These are phyloP conservation scores for Batrachochytrium dendrobatidis DNA, from an alignment of 371 early-diverging fungal species.

Conservation along the genomic window DNA sequence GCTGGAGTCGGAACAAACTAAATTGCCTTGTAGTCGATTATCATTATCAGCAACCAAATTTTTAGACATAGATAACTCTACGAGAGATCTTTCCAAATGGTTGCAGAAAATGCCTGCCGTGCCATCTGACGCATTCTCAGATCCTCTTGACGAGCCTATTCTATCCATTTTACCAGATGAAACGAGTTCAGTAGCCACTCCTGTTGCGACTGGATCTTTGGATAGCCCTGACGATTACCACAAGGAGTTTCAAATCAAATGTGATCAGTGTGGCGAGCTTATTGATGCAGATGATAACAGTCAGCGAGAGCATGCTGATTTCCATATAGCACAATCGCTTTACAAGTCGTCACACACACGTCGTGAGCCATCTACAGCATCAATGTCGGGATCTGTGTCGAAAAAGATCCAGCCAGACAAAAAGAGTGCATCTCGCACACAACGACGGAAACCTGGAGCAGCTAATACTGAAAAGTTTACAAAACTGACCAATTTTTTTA, in stretches of 20 bases:
- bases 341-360: too few species aligned
- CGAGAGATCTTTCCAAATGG: neutral
- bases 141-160: neutral
- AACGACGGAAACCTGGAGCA: too few species aligned
- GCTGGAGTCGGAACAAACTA: neutral
- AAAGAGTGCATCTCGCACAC: too few species aligned
- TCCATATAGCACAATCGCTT: conserved; percentile 26
- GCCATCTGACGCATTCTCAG: neutral
- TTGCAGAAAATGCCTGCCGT: conserved; percentile 6
- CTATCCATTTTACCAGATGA: neutral
- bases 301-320: conserved; percentile 18
- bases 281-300: conserved; percentile 10
- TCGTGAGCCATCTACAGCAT: too few species aligned
- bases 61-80: neutral
- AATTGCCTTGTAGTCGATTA: neutral
- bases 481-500: too few species aligned
- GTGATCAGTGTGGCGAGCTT: conserved; percentile 11
- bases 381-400: too few species aligned
- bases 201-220: conserved; percentile 22
- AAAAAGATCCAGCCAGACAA: too few species aligned
- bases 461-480: too few species aligned
- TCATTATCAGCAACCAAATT: neutral
- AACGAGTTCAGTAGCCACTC: conserved; percentile 15
- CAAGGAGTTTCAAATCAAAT: conserved; percentile 4
- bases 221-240: conserved; percentile 11